Evolutionary conservation across 805 yeast species (phyloP), one percentile per base, ranked within the genome.

Genomic region (Isabelozyma pseudorhagii): DNA sequence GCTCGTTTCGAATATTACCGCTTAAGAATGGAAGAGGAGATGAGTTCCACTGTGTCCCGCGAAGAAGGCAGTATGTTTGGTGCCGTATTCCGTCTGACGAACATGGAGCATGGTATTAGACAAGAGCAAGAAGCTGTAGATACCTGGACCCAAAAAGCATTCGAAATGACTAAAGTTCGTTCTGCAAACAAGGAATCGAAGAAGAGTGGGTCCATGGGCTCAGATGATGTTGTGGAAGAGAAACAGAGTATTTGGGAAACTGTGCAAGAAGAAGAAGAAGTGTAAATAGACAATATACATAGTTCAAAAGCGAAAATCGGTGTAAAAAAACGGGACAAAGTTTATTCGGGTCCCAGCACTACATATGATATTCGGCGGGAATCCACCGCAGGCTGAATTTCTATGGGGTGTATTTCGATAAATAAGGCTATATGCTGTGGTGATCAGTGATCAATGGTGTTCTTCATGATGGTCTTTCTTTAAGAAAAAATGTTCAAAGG

Each of bases 51-150:
- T 77, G 72, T 93, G 2, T 80, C 89, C 4, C 78, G 77, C 52
- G 99, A 94, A 77, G 97, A 94, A 66, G 81, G 90, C 8, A 77
- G 75, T 49, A 85, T 94, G 96, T 83, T 75, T 63, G 97, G 98
- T 17, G 86, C 96, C 1, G 80, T 84, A 8, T 89, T 76, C 67
- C 81, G 82, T 39, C 72, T 79, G 38, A 73, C 88, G 36, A 69
- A 82, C 53, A 67, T 90, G 51, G 87, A 86, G 46, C 74, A 76
- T 60, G 96, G 94, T 57, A 68, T 89, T 47, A 77, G 78, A 48
- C 75, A 78, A 57, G 99, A 93, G 72, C 88, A 87, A 64, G 73
- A 74, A 54, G 78, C 79, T 40, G 78, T 93, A 46, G 86, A 82
- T 50, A 74, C 79, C 52, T 93, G 97, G 96, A 83, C 81, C 57